These are phyloP conservation scores for Metarhizium guizhouense DNA, from an alignment of 2,329 filamentous ascomycete species.

Conservation along the genomic window DNA sequence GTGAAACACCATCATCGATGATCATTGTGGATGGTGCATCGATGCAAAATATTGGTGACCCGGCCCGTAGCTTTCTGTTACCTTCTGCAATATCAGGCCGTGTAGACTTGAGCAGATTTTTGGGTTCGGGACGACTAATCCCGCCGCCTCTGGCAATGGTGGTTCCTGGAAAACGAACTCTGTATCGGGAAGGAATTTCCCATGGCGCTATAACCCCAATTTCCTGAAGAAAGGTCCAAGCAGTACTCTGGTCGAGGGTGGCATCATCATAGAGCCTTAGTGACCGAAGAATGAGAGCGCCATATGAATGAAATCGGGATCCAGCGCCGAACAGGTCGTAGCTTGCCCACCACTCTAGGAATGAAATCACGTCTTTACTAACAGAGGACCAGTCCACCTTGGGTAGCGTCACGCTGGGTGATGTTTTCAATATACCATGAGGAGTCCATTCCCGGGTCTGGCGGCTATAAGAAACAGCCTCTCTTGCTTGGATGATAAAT, in stretches of 20 bases:
- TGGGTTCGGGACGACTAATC: constrained; percentile 26
- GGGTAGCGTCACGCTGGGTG: constrained; percentile 14
- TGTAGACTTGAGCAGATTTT: constrained; percentile 22
- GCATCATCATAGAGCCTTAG: constrained; percentile 48
- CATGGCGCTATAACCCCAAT: constrained; percentile 62
- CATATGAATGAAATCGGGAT: constrained; percentile 50
- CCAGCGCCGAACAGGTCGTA: constrained; percentile 42
- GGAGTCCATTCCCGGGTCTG: constrained; percentile 37
- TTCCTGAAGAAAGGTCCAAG: constrained; percentile 65
- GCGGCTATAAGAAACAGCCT: constrained; percentile 43
- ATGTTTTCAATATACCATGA: constrained; percentile 34
- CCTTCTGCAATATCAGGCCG: constrained; percentile 35
- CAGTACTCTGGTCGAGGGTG: constrained; percentile 31
- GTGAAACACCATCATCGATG: constrained; percentile 71
- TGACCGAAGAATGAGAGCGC: constrained; percentile 54
- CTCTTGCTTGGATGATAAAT: constrained; percentile 42
- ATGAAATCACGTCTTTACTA: constrained; percentile 47
- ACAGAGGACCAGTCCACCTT: constrained; percentile 19
- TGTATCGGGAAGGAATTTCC: constrained; percentile 59
- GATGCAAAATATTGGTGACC: constrained; percentile 61
- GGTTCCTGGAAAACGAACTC: constrained; percentile 42
- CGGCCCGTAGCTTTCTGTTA: constrained; percentile 48
- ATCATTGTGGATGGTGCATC: constrained; percentile 58
- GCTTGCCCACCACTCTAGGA: constrained; percentile 61
- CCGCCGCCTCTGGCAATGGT: constrained; percentile 33